Conservation (phyloP, 2,329 filamentous ascomycete genomes). For the Epichloe sylvatica region DNA sequence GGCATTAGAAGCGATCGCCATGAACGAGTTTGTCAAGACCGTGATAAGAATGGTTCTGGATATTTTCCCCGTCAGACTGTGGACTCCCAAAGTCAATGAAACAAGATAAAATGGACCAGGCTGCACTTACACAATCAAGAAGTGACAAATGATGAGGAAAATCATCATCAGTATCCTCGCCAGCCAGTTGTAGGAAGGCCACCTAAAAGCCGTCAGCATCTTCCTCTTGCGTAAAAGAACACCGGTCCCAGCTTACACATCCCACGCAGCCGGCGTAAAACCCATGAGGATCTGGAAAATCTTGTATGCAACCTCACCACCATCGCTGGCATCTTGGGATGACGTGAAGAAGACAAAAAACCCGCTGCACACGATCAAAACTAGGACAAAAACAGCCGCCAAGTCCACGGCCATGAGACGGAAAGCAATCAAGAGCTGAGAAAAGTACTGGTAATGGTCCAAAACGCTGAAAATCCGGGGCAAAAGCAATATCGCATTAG, state of each 20-base stretch:
- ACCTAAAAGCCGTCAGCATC: slow-evolving; percentile 26
- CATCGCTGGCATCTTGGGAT: slow-evolving; percentile 57
- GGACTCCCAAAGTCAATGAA: neutral
- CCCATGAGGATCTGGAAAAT: slow-evolving; percentile 93
- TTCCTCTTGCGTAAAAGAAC: neutral
- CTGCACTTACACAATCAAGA: slow-evolving; percentile 58
- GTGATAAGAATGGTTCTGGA: slow-evolving; percentile 74
- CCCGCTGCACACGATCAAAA: slow-evolving; percentile 78
- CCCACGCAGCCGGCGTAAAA: slow-evolving; percentile 90
- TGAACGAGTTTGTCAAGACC: slow-evolving; percentile 92
- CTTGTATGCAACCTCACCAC: slow-evolving; percentile 67
- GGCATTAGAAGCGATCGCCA: slow-evolving; percentile 85
- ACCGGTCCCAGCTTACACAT: slow-evolving; percentile 41
- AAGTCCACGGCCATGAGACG: slow-evolving; percentile 87
- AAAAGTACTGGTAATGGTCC: slow-evolving; percentile 93
- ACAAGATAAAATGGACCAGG: too few species aligned
- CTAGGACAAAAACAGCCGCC: slow-evolving; percentile 68
- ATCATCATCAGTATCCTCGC: slow-evolving; percentile 63
- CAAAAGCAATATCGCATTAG: slow-evolving; percentile 78
- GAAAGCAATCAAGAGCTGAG: slow-evolving; percentile 85
- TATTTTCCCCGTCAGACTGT: neutral
- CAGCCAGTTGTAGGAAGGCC: slow-evolving; percentile 60
- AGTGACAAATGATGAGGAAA: slow-evolving; percentile 90
- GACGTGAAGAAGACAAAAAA: slow-evolving; percentile 92
- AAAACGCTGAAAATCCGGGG: slow-evolving; percentile 85